Conservation (phyloP, 306 rosid genomes). For the Trifolium subterraneum region DNA sequence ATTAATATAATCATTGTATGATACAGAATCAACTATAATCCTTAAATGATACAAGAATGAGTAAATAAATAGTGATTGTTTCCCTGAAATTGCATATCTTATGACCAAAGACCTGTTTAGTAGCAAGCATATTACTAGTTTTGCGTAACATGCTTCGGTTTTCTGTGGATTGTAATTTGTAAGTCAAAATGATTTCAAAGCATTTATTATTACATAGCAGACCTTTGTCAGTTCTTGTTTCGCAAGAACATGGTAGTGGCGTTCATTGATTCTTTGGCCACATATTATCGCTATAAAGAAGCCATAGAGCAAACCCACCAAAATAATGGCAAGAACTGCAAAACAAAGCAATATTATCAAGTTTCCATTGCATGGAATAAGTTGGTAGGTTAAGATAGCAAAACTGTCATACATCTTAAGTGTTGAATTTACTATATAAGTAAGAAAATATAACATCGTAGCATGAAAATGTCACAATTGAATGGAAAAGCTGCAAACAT, state of each 20-base stretch:
- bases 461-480: constrained; percentile 1
- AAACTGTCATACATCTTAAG: not conserved
- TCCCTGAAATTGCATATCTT: constrained; percentile 37
- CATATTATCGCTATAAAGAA: constrained; percentile 98
- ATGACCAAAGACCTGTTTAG: constrained; percentile 31
- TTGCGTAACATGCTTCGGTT: constrained; percentile 21
- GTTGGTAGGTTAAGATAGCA: constrained; percentile 40
- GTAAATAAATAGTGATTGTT: constrained; percentile 14
- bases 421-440: constrained; percentile 10
- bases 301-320: constrained; percentile 98
- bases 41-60: not conserved
- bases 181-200: constrained; percentile 15
- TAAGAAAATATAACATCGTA: constrained; percentile 32
- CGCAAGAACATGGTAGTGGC: constrained; percentile 98
- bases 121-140: constrained; percentile 32
- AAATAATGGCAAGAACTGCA: constrained; percentile 91
- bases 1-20: constrained; percentile 22
- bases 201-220: constrained; percentile 36
- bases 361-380: not conserved
- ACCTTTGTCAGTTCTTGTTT: constrained; percentile 98
- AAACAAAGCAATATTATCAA: constrained; percentile 42
- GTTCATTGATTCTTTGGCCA: constrained; percentile 96
- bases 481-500: constrained; percentile 36
- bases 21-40: not conserved
- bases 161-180: constrained; percentile 4